Evolutionary conservation across 108 stramenopile genomes (phyloP), one percentile per base, ranked within the genome.

Genomic region (Parmales sp.): DNA sequence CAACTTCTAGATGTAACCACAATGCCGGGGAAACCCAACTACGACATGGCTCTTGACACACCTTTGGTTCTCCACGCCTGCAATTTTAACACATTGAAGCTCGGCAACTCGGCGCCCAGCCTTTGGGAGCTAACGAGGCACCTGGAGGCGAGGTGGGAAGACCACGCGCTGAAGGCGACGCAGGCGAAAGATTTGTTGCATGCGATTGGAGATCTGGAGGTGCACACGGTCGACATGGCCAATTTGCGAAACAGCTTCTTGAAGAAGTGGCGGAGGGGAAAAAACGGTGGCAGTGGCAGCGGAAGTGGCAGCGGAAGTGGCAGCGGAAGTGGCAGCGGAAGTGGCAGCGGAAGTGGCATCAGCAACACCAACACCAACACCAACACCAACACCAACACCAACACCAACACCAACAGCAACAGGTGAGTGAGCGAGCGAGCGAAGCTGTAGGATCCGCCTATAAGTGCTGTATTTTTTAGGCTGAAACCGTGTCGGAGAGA

Each of bases 11-110:
- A 99, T 78, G 73, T 97, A 0, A 60, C 76, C 51, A 78, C 73
- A 20, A 73, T 83, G 74, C 91, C 92, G 13, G 88, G 92, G n/a
- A 95, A 95, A 75, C 98, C 98, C 19, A 69, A 77, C 50, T 99
- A 97, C 75, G 69, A 83, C 2, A 79, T 99, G 80, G 96, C 98
- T 1, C 76, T 78, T 41, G 96, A 97, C 54, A 64, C 63, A 8
- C 90, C 93, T 19, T 78, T 99, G 67, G 91, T 96, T 8, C 72
- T 99, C 25, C 94, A 97, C 65, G 76, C 84, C 29, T 97, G 98
- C 74, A 73, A 76, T 5, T 98, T 88, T 69, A 78, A 75, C 0
- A 78, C 88, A 69, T 63, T 90, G 45, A 74, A 70, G 19, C 45
- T 91, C 20, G 84, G 84, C 41, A 81, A 86, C 51, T 74, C 86